Base-by-base conservation (phyloP, 495 filamentous ascomycete genomes). In the Aspergillus ostianus region DNA sequence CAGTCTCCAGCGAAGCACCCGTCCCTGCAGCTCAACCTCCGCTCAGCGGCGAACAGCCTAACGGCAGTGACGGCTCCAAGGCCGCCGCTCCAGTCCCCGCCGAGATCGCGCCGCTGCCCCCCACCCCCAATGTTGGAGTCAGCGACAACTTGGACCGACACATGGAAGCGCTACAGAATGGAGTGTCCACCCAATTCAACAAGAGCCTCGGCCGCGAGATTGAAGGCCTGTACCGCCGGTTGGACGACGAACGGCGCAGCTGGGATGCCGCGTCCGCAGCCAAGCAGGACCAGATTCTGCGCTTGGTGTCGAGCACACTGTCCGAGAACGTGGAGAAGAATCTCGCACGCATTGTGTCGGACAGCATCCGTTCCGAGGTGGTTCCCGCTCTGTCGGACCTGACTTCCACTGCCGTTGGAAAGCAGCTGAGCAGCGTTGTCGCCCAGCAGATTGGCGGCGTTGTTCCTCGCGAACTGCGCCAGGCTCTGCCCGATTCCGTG, bases 261-360 rank as follows among this genome's bases (percentile, higher is more conserved):
- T 82, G 84, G 67, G 84, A 87, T 70, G 84, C 84, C 53, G 81
- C 86, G 27, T 82, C 84, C 27, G 76, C 85, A 17, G 82, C 85
- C n/a, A 87, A 86, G 60, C 88, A 90, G 61, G 87, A 92, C 56
- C 86, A 88, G 58, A 78, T 99, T 32, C 82, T 99, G 53, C 89
- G 91, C 20, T 80, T 96, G 47, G 90, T 99, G 9, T 94, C 92
- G 1, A 86, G 83, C 53, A 93, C 94, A 13, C 79, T 99, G 19
- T 89, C 91, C 19, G 88, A 94, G 49, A 98, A 97, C 61, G 90
- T 95, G 29, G 92, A 97, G 70, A 83, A 87, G 64, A 88, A 87
- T 23, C 80, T 97, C 32, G 76, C 83, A 26, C 83, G 82, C 27
- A 87, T 95, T 57, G 84, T 96, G 53, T 80, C 78, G 26, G 73